Conservation (phyloP, 345 rosid genomes). For the Acer negundo region DNA sequence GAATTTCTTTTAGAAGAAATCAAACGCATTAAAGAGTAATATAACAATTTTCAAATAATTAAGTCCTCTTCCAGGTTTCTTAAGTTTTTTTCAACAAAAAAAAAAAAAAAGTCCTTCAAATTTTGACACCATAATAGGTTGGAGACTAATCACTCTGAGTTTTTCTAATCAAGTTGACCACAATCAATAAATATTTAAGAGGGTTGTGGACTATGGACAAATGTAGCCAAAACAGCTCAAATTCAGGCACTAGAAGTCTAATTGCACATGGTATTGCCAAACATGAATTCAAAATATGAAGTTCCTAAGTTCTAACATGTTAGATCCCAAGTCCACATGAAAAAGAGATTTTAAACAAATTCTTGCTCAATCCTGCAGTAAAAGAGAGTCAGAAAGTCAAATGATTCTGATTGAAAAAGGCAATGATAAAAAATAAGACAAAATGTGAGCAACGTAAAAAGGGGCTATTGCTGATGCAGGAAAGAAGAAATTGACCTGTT, state of each 20-base stretch:
- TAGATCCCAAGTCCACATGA: not conserved
- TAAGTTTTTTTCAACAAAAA: not conserved
- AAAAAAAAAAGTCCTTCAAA: not conserved
- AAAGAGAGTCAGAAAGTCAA: not conserved
- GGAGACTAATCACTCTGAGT: not conserved
- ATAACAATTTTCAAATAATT: not conserved
- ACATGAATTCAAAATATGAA: not conserved
- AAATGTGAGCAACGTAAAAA: slow-evolving; percentile 1
- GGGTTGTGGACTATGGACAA: not conserved
- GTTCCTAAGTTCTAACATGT: not conserved
- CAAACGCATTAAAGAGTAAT: not conserved
- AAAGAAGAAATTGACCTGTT: slow-evolving; percentile 73
- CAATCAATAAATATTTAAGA: not conserved
- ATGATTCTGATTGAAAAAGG: not conserved
- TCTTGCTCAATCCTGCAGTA: not conserved
- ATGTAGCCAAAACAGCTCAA: not conserved
- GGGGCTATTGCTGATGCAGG: slow-evolving; percentile 29
- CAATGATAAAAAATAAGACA: not conserved
- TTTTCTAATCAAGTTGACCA: not conserved
- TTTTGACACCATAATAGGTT: not conserved
- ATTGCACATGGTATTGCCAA: not conserved
- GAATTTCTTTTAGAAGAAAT: too few relatives aligned
- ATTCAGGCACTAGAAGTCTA: not conserved
- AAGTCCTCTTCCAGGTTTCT: not conserved
- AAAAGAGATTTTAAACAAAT: not conserved